Base-by-base conservation (phyloP, 1,284 basidiomycete species). In the Papiliotrema terrestris region DNA sequence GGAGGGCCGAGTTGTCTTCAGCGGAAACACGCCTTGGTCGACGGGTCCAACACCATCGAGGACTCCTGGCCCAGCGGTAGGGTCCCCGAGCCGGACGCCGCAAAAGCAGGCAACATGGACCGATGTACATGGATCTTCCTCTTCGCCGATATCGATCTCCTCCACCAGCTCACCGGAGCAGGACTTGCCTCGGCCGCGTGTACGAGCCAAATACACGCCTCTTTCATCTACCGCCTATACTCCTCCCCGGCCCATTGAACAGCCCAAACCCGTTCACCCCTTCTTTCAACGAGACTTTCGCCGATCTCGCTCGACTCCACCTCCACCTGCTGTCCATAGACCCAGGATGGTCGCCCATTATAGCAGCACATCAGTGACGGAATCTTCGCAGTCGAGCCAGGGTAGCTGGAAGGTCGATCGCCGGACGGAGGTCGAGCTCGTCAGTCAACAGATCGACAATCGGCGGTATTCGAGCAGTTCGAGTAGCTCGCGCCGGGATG, bases 341-440 rank as follows among this genome's bases (percentile, higher is more conserved):
- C 67, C 65, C 0, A 52, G 65, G 35, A 47, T 62, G n/a, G 60
- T 63, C 39, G 63, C 67, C 4, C 52, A 59, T 19, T 68, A 65
- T 32, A 52, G 59, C n/a, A 52, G 51, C 26, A 59, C 59, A 17
- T 39, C 35, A 13, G 51, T 43, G 19, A 45, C 26, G 23, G 45
- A 19, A 29, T 37, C 42, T 46, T 20, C 43, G 6, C 20, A 20
- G 43, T 45, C 43, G 43, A 45, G 19, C 14, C 25, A 45, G 35
- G 13, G 8, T 25, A 29, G 13, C 25, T 26, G 29, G 29, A 32
- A 11, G 11, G 29, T 32, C 11, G 29, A 32, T 11, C 29, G 29
- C 29, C 11, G 23, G n/a, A 48, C 14, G 23, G 52, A 39, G 45
- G 41, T 53, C 19, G 45, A 53, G 26, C 52, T 53, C 11, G 45